Conservation (phyloP, 352 stramenopile genomes). For the Hyaloperonospora brassicae region DNA sequence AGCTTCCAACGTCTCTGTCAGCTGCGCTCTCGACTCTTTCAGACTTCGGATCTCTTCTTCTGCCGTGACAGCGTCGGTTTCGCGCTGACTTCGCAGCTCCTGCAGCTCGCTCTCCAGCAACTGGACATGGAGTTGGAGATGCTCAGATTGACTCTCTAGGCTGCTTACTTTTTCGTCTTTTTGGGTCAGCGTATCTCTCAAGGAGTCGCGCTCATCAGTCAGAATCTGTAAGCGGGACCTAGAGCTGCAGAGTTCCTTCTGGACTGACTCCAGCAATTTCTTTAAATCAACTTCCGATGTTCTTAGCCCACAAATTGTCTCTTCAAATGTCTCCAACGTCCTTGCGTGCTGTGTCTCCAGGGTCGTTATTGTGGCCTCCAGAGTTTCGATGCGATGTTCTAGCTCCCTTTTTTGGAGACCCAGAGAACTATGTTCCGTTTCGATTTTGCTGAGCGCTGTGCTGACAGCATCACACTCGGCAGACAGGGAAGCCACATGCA, state of each 20-base stretch:
- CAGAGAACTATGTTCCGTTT: constrained; percentile 11
- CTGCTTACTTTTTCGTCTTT: constrained; percentile 1
- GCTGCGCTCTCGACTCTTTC: constrained; percentile 14
- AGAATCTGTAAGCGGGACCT: constrained; percentile 3
- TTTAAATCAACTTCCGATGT: constrained; percentile 6
- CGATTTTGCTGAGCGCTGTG: constrained; percentile 10
- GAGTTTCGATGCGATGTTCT: constrained; percentile 3
- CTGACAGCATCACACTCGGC: constrained; percentile 14
- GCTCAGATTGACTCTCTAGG: background rate
- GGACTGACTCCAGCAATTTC: constrained; percentile 7
- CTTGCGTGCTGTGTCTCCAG: constrained; percentile 14
- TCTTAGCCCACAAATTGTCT: constrained; percentile 10
- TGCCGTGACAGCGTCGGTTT: constrained; percentile 11
- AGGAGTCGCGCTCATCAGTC: background rate
- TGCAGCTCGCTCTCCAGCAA: constrained; percentile 20
- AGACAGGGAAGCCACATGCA: constrained; percentile 11
- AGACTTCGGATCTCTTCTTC: constrained; percentile 18
- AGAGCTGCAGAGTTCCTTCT: constrained; percentile 5
- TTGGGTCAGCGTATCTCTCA: background rate
- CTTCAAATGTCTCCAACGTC: constrained; percentile 10
- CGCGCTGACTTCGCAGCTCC: constrained; percentile 15
- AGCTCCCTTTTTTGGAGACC: constrained; percentile 13
- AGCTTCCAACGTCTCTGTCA: constrained; percentile 9
- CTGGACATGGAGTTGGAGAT: constrained; percentile 3
- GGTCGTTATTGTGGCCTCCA: constrained; percentile 15